Base-by-base conservation (phyloP, 805 yeast species). In the Pichia heedii region DNA sequence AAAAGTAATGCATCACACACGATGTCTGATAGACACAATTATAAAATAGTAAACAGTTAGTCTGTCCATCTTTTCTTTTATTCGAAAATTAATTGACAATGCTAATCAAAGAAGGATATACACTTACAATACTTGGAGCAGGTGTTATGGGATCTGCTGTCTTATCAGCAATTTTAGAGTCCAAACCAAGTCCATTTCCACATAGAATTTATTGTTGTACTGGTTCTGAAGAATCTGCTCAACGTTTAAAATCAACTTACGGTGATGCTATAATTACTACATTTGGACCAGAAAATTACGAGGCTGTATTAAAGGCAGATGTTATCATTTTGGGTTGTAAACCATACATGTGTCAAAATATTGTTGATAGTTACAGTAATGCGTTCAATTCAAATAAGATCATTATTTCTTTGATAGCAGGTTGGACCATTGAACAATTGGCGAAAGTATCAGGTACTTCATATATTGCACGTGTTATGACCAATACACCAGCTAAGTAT, bases 61-160 rank as follows among this genome's bases (percentile, higher is more conserved):
- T n/a, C n/a, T n/a, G n/a, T n/a, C n/a, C 27, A 24, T 11, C 11
- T 24, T 24, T 24, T 24, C 11, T 24, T 24, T 24, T 12, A 4
- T 29, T 8, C n/a, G n/a, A n/a, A n/a, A n/a, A n/a, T n/a, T n/a
- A n/a, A n/a, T n/a, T n/a, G 18, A 12, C 8, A 13, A 29, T 29
- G 32, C 15, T 16, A 13, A 29, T 29, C 16, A 29, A 29, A 2
- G 32, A 29, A 29, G 18, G 32, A 9, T 60, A 55, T 40, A 59
- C 63, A 12, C 39, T 90, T 42, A 74, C 89, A 16, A 79, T 93
- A 26, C 71, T 93, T 43, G 99, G 97, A 30, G 79, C 95, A 55
- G 99, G 99, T 48, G 88, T 84, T 43, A 85, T 93, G 87, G 97
- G 97, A 46, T 82, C 90, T 16, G 96, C 97, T 11, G 85, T 93